Conservation (phyloP, 2,329 filamentous ascomycete genomes). For the Thelonectria discophora region DNA sequence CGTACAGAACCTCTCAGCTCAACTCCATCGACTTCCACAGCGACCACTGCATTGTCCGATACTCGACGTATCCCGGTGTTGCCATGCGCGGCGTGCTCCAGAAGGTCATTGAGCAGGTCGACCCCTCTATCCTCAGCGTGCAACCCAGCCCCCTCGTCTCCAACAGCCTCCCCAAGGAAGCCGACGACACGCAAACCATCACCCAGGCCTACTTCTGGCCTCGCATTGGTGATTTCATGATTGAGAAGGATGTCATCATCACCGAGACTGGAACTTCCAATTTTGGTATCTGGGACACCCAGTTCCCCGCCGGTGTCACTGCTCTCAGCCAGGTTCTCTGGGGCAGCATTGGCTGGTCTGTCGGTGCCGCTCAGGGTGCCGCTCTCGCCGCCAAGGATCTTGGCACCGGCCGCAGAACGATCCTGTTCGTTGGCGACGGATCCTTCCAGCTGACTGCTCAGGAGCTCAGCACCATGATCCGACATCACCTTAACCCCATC, state of each 20-base stretch:
- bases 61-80: conserved; percentile 80
- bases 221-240: conserved; percentile 75
- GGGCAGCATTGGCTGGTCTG: conserved; percentile 72
- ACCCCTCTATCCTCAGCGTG: conserved; percentile 66
- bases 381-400: conserved; percentile 78
- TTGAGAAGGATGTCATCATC: conserved; percentile 77
- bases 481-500: conserved; percentile 76
- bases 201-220: conserved; percentile 83
- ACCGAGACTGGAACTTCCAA: conserved; percentile 90
- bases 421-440: conserved; percentile 90
- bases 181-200: conserved; percentile 58
- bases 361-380: conserved; percentile 69
- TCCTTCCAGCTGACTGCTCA: conserved; percentile 87
- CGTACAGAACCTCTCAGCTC: conserved; percentile 78
- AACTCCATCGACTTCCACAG: conserved; percentile 85
- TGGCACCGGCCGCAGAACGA: conserved; percentile 68
- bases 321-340: conserved; percentile 82
- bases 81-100: conserved; percentile 81
- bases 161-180: conserved; percentile 57
- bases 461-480: conserved; percentile 85
- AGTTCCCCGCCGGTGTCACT: conserved; percentile 79
- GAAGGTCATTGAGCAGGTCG: conserved; percentile 70
- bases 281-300: conserved; percentile 87
- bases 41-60: conserved; percentile 75
- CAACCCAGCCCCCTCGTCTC: conserved; percentile 61